Evolutionary conservation across 108 stramenopile genomes (phyloP), one percentile per base, ranked within the genome.

Genomic region (Fistulifera pelliculosa): DNA sequence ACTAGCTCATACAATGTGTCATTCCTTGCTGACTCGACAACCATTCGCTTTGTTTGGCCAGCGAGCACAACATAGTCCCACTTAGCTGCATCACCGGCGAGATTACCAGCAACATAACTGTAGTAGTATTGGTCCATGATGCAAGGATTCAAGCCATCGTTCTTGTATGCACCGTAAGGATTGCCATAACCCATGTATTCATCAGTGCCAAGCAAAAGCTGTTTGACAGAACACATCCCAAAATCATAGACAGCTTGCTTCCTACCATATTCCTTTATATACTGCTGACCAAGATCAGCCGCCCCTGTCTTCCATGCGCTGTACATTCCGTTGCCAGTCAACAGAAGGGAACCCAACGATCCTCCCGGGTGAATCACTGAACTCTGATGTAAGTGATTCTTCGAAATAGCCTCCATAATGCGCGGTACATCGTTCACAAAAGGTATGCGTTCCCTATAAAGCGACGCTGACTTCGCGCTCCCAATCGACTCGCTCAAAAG

Each of bases 291-390:
- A n/a, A 68, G 40, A 54, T 62, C 58, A 0, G 71, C 78, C 38
- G 65, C 54, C 0, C 41, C 7, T 7, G 75, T 76, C 8, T 47
- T n/a, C 64, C 71, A 80, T 40, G 66, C 62, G 50, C 66, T 57
- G 49, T 58, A 70, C 79, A 80, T 80, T 23, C 75, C 75, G 60
- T 75, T 80, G 23, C 79, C 79, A 8, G 68, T 60, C 44, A 69
- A 56, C 19, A 67, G 41, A 27, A 80, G 17, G 6, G 62, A 47
- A 11, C 22, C 58, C 58, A 60, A 49, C 6, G 47, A 49, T 49
- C 27, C 47, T 23, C 62, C 73, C 14, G 27, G 47, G 42, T 76
- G 74, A 12, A 80, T 21, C 41, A 68, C 68, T 26, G 79, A 80
- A 48, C 74, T 61, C 67, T 80, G 79, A 24, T 47, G 18, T 11